Conservation (phyloP, 2,329 filamentous ascomycete species). For the Zalaria obscura region DNA sequence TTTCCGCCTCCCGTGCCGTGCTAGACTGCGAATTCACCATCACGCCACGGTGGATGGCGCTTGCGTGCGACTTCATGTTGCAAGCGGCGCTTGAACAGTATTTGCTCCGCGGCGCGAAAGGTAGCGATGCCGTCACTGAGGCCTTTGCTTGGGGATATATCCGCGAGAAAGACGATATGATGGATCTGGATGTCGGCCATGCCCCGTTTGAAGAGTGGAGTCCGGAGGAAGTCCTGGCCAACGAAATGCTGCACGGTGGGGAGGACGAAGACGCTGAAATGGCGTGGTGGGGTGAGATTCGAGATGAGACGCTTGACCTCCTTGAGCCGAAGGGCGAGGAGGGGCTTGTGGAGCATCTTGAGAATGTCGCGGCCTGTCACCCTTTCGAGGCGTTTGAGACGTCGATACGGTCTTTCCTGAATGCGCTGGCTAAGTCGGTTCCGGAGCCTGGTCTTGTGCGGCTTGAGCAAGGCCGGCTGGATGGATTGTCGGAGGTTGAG, state of each 20-base stretch:
- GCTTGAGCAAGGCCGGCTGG: slow-evolving; percentile 33
- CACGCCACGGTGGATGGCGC: slow-evolving; percentile 27
- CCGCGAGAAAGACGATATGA: not conserved
- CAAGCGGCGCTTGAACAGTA: slow-evolving; percentile 37
- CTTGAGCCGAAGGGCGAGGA: not conserved
- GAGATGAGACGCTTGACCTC: slow-evolving; percentile 17
- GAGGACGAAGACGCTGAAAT: slow-evolving; percentile 15
- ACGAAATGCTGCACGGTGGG: slow-evolving; percentile 20
- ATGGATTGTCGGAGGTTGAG: slow-evolving; percentile 22
- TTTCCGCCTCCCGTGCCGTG: slow-evolving; percentile 26
- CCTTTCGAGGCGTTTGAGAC: slow-evolving; percentile 24
- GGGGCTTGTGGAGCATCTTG: slow-evolving; percentile 15
- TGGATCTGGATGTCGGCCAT: slow-evolving; percentile 11
- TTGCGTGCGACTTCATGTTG: slow-evolving; percentile 33
- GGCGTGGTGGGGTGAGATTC: slow-evolving; percentile 21
- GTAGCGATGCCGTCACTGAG: slow-evolving; percentile 23
- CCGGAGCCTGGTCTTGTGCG: slow-evolving; percentile 36
- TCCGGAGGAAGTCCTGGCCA: slow-evolving; percentile 11
- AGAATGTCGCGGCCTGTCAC: slow-evolving; percentile 13
- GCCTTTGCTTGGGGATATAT: slow-evolving; percentile 33
- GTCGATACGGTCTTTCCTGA: slow-evolving; percentile 26
- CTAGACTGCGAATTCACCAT: slow-evolving; percentile 18
- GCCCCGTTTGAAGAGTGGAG: slow-evolving; percentile 4
- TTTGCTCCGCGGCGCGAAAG: slow-evolving; percentile 22
- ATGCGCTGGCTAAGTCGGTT: slow-evolving; percentile 26